Percentiles rank a stretch among this genome's conserved stretches.
phyloP scores from a whole-genome alignment of 345 rosid genomes.

The Citrus unshiu region DNA sequence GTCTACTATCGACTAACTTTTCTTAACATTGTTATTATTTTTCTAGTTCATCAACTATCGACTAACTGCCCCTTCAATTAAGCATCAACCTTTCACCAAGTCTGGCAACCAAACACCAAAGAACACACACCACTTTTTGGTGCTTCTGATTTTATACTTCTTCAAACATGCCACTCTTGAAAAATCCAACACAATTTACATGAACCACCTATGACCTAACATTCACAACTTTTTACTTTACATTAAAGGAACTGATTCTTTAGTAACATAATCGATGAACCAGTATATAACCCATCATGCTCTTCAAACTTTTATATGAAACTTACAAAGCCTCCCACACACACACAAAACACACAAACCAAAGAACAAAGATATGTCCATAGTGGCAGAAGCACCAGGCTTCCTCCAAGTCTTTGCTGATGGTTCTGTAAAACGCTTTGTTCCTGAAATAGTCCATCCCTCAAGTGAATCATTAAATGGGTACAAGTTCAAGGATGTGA shows the following conservation, averaged over 20 bases:
- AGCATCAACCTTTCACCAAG: neutral
- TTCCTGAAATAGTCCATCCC: slow-evolving; percentile 31
- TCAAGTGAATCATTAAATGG: slow-evolving; percentile 26
- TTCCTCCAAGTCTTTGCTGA: slow-evolving; percentile 56
- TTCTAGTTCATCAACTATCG: neutral
- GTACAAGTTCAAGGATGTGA: slow-evolving; percentile 45
- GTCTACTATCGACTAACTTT: no score
- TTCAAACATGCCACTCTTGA: neutral
- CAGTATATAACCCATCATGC: neutral
- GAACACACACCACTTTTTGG: neutral
- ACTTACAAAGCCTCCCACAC: neutral
- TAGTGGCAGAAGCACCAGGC: slow-evolving; percentile 45
- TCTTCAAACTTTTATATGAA: neutral
- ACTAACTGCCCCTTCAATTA: neutral
- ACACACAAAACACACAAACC: no score
- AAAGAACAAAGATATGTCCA: slow-evolving; percentile 28
- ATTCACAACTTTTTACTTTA: neutral
- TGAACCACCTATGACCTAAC: slow-evolving; percentile 15
- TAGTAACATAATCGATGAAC: neutral
- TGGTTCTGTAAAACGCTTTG: slow-evolving; percentile 44
- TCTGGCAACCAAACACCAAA: neutral
- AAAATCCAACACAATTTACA: neutral
- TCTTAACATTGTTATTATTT: neutral
- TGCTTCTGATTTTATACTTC: neutral
- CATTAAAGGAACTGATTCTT: neutral